phyloP scores from a whole-genome alignment of 75 land plant species.

The Larix kaempferi region DNA sequence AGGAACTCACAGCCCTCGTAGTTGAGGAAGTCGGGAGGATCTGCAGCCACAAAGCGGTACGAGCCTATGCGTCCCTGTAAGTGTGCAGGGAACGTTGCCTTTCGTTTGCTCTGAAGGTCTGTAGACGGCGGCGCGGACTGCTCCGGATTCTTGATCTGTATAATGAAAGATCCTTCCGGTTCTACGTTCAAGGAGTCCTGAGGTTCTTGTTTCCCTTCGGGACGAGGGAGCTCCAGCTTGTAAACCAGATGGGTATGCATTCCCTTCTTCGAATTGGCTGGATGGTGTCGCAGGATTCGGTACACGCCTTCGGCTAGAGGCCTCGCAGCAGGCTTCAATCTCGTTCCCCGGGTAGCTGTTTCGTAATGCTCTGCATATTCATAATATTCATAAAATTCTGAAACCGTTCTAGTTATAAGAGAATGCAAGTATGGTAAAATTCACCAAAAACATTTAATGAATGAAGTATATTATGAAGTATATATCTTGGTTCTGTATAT shows the following conservation, averaged over 20 bases:
- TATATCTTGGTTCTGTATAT: too few species aligned
- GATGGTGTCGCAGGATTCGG: slow-evolving; percentile 57
- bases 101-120: slow-evolving; percentile 68
- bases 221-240: slow-evolving; percentile 63
- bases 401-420: too few species aligned
- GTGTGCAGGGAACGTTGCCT: slow-evolving; percentile 67
- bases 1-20: slow-evolving; percentile 90
- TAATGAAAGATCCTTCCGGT: slow-evolving; percentile 65
- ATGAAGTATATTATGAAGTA: too few species aligned
- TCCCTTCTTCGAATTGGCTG: not conserved
- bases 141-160: slow-evolving; percentile 84
- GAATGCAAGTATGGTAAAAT: too few species aligned
- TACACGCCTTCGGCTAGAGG: slow-evolving; percentile 80
- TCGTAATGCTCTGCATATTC: slow-evolving; percentile 59
- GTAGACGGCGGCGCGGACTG: slow-evolving; percentile 27
- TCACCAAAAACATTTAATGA: too few species aligned
- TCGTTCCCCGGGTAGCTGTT: slow-evolving; percentile 56
- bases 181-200: slow-evolving; percentile 74
- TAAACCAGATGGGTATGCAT: slow-evolving; percentile 82
- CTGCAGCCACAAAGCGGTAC: slow-evolving; percentile 51
- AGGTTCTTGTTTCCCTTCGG: slow-evolving; percentile 31
- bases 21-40: slow-evolving; percentile 85
- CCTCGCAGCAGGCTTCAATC: slow-evolving; percentile 47
- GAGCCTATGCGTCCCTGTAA: slow-evolving; percentile 66
- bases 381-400: too few species aligned